Evolutionary conservation across 1,284 basidiomycete genomes (phyloP).

Genomic region (Tilletia walkeri): DNA sequence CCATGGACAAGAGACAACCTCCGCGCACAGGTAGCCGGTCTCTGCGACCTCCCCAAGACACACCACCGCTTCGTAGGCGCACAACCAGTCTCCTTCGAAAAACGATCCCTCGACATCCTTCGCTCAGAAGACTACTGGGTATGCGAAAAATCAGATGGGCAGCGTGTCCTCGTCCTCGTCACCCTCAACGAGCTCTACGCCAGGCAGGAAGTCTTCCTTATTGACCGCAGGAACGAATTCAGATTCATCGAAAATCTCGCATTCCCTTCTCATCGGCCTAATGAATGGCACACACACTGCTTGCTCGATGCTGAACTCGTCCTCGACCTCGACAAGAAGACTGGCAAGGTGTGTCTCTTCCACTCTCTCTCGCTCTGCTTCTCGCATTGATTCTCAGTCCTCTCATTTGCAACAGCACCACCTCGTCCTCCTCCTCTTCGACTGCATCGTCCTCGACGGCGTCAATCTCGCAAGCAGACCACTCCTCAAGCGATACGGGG

Average conservation of each 20-base stretch:
- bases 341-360: constrained; percentile 26
- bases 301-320: constrained; percentile 94
- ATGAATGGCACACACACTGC: constrained; percentile 63
- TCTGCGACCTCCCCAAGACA: constrained; percentile 30
- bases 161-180: constrained; percentile 84
- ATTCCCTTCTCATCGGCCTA: constrained; percentile 64
- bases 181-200: constrained; percentile 61
- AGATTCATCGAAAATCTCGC: constrained; percentile 68
- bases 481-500: constrained; percentile 85
- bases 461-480: constrained; percentile 81
- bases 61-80: constrained; percentile 39
- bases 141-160: constrained; percentile 98
- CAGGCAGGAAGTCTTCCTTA: constrained; percentile 73
- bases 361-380: background rate
- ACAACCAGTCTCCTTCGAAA: constrained; percentile 49
- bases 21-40: constrained; percentile 32
- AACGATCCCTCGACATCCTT: constrained; percentile 32
- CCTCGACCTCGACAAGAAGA: constrained; percentile 69
- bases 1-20: constrained; percentile 27
- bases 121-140: constrained; percentile 74
- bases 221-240: constrained; percentile 91
- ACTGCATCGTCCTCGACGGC: constrained; percentile 82
- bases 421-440: constrained; percentile 76
- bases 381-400: background rate
- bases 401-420: background rate